Evolutionary conservation across 2,329 filamentous ascomycete genomes (phyloP).

Genomic region (Anisogramma anomala): DNA sequence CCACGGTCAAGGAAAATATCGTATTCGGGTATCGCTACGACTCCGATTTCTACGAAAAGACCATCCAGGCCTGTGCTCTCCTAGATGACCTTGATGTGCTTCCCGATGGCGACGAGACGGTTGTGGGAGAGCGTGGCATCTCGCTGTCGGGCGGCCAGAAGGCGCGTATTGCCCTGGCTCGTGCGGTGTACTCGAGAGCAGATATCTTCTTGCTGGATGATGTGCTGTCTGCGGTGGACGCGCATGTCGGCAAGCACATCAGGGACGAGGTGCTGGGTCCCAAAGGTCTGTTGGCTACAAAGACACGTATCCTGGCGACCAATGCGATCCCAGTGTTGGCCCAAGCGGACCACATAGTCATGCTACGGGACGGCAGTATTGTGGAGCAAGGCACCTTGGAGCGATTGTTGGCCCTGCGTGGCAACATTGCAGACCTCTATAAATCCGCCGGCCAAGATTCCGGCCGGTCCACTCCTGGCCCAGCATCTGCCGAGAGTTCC

Average conservation of each 20-base stretch:
- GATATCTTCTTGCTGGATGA: conserved; percentile 94
- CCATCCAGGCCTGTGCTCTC: conserved; percentile 81
- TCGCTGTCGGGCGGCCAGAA: conserved; percentile 94
- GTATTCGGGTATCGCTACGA: conserved; percentile 93
- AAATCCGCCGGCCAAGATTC: conserved; percentile 56
- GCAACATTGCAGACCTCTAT: conserved; percentile 74
- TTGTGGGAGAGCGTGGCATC: conserved; percentile 93
- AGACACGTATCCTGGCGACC: conserved; percentile 86
- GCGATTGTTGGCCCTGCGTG: conserved; percentile 87
- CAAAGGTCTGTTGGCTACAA: conserved; percentile 68
- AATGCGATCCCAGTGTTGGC: conserved; percentile 88
- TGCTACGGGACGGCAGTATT: conserved; percentile 73
- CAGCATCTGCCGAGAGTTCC: conserved; percentile 24
- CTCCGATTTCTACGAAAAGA: conserved; percentile 85
- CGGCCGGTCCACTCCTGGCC: conserved; percentile 16
- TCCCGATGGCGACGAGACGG: conserved; percentile 90
- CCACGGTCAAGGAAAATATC: conserved; percentile 93
- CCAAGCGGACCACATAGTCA: conserved; percentile 77
- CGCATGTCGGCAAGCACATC: conserved; percentile 88
- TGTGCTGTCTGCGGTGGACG: conserved; percentile 91
- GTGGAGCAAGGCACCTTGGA: conserved; percentile 82
- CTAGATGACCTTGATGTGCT: conserved; percentile 82
- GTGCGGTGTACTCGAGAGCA: conserved; percentile 92
- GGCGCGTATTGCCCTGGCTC: conserved; percentile 78
- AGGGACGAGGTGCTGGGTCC: conserved; percentile 88